Evolutionary conservation across 2,329 filamentous ascomycete species (phyloP).

Genomic region (Pseudogymnoascus sp.): DNA sequence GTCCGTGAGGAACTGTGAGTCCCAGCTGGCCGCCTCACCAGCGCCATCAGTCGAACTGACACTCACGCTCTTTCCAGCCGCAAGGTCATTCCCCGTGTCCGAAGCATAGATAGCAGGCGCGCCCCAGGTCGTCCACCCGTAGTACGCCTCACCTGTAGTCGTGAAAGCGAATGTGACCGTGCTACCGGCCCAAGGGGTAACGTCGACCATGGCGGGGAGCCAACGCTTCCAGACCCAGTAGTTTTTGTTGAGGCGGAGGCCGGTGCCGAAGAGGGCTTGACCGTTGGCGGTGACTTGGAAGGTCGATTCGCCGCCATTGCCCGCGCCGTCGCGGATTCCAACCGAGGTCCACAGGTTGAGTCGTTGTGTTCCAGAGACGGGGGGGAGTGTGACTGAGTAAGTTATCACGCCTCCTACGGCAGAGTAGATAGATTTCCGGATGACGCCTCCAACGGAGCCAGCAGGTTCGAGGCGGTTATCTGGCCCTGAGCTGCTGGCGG

Average conservation of each 20-base stretch:
- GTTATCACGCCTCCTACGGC: constrained; percentile 14
- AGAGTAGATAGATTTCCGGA: constrained; percentile 16
- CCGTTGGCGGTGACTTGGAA: constrained; percentile 16
- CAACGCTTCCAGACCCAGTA: constrained; percentile 17
- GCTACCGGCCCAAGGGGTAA: constrained; percentile 15
- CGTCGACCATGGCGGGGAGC: constrained; percentile 16
- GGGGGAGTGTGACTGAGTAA: constrained; percentile 12
- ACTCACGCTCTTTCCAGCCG: constrained; percentile 7
- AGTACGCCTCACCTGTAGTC: constrained; percentile 13
- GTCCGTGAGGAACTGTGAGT: constrained; percentile 3
- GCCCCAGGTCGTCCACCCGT: constrained; percentile 17
- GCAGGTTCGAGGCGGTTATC: constrained; percentile 16
- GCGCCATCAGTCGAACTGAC: constrained; percentile 14
- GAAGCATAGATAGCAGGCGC: constrained; percentile 14
- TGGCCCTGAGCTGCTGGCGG: constrained; percentile 8
- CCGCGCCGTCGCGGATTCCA: constrained; percentile 17
- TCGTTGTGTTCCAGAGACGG: constrained; percentile 11
- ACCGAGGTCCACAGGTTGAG: constrained; percentile 18
- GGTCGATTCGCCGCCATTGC: constrained; percentile 14
- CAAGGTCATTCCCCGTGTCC: constrained; percentile 12
- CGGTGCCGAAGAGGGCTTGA: constrained; percentile 12
- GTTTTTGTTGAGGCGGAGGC: constrained; percentile 13
- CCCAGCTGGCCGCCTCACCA: constrained; percentile 11
- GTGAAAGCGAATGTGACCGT: constrained; percentile 12
- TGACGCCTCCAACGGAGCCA: constrained; percentile 14